Evolutionary conservation across 2,329 filamentous ascomycete genomes (phyloP).

Genomic region (Pyrenochaeta sp.): DNA sequence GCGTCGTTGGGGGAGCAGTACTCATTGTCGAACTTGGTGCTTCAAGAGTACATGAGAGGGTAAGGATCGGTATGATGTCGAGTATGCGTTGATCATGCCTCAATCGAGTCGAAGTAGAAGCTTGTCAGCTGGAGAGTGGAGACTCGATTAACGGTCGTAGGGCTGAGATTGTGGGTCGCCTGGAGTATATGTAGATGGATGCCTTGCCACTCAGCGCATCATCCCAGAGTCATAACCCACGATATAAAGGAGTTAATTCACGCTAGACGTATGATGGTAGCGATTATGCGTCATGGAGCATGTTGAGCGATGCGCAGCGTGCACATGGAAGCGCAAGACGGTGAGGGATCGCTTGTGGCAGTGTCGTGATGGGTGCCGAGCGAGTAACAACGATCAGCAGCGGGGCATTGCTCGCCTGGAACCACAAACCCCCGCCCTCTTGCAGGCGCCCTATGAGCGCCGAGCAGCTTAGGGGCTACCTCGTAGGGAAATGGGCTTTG

Average conservation of each 20-base stretch:
- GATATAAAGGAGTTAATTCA: conserved; percentile 6
- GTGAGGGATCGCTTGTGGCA: conserved; percentile 27
- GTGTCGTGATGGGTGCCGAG: conserved; percentile 12
- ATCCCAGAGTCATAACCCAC: conserved; percentile 17
- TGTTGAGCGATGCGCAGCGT: conserved; percentile 24
- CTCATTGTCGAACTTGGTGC: conserved; percentile 25
- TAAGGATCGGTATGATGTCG: conserved; percentile 6
- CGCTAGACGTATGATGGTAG: conserved; percentile 11
- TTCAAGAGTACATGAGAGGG: conserved; percentile 6
- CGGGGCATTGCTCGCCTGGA: conserved; percentile 11
- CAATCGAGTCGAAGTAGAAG: conserved; percentile 3
- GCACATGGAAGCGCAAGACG: conserved; percentile 13
- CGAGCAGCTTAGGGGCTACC: not conserved
- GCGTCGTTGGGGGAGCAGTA: conserved; percentile 31
- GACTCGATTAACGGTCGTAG: conserved; percentile 26
- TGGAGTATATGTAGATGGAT: conserved; percentile 21
- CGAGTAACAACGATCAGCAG: conserved; percentile 13
- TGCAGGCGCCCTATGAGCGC: conserved; percentile 1
- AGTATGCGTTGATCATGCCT: conserved; percentile 15
- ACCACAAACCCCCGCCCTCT: not conserved
- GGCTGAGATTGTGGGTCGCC: conserved; percentile 30
- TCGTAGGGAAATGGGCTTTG: conserved; percentile 2
- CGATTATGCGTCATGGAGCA: conserved; percentile 28
- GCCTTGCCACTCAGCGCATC: conserved; percentile 9
- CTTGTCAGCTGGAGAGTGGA: conserved; percentile 1